Percentiles rank a stretch among this genome's conserved stretches.
Evolutionary conservation across 768 basidiomycete genomes (phyloP).

Genomic region (Tephrocybe sp.): DNA sequence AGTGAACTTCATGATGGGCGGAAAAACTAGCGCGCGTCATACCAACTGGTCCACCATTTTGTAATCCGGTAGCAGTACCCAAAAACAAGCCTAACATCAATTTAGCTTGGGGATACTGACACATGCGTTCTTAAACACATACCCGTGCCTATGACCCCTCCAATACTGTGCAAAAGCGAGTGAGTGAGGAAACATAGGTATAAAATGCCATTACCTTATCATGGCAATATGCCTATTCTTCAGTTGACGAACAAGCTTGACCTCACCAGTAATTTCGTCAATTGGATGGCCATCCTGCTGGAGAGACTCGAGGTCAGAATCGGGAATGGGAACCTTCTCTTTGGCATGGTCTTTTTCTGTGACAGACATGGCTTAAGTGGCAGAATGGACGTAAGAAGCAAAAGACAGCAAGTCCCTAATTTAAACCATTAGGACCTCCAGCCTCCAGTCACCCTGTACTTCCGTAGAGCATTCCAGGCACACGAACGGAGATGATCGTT

Average conservation of each 20-base stretch:
- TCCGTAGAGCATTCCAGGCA: too few species aligned
- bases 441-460: too few species aligned
- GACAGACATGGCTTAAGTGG: background rate
- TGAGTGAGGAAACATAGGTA: background rate
- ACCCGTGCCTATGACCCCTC: conserved; percentile 61
- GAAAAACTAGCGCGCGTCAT: background rate
- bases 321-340: conserved; percentile 16
- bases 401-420: background rate
- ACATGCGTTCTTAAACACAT: conserved; percentile 20
- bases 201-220: conserved; percentile 49
- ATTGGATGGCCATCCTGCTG: conserved; percentile 7
- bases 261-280: conserved; percentile 15
- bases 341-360: conserved; percentile 2
- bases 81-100: conserved; percentile 40
- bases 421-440: background rate
- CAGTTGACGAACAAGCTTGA: conserved; percentile 53
- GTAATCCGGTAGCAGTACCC: conserved; percentile 50
- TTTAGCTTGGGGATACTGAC: background rate
- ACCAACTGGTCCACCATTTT: conserved; percentile 69
- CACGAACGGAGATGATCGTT: too few species aligned
- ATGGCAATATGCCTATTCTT: conserved; percentile 81
- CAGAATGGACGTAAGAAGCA: background rate
- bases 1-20: background rate
- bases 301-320: conserved; percentile 21
- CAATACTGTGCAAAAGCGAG: conserved; percentile 39